Conservation (phyloP, 768 basidiomycete genomes). For the Boletus coccyginus region DNA sequence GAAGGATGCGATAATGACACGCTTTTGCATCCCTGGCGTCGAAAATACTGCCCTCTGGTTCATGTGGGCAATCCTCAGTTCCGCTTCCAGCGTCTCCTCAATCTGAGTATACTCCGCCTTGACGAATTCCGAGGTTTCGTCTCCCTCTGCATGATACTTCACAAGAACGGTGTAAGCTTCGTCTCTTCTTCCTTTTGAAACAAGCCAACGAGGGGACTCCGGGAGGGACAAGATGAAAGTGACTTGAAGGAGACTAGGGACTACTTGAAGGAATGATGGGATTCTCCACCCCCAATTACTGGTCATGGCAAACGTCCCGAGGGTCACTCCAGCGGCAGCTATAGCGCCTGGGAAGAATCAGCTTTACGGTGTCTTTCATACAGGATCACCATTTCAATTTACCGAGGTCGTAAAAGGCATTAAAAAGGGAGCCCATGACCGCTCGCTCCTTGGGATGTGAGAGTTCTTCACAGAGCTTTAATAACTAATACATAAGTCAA, state of each 20-base stretch:
- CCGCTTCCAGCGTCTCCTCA: slow-evolving; percentile 46
- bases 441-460: slow-evolving; percentile 16
- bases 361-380: not conserved
- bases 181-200: slow-evolving; percentile 50
- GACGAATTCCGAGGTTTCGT: slow-evolving; percentile 48
- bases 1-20: slow-evolving; percentile 9
- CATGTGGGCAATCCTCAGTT: slow-evolving; percentile 2
- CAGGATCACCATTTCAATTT: not conserved
- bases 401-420: slow-evolving; percentile 1
- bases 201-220: slow-evolving; percentile 63
- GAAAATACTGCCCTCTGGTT: not conserved
- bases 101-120: slow-evolving; percentile 58
- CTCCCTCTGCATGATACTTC: slow-evolving; percentile 62
- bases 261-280: slow-evolving; percentile 52
- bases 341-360: slow-evolving; percentile 6
- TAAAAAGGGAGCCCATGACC: not conserved
- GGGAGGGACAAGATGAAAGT: slow-evolving; percentile 56
- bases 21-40: slow-evolving; percentile 14
- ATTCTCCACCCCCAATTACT: slow-evolving; percentile 67
- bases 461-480: slow-evolving; percentile 5
- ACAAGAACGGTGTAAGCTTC: slow-evolving; percentile 48
- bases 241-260: slow-evolving; percentile 52
- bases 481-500: not conserved
- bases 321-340: slow-evolving; percentile 48
- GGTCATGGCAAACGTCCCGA: slow-evolving; percentile 60